phyloP scores from a whole-genome alignment of 75 land plant species.

The Pinus taeda region DNA sequence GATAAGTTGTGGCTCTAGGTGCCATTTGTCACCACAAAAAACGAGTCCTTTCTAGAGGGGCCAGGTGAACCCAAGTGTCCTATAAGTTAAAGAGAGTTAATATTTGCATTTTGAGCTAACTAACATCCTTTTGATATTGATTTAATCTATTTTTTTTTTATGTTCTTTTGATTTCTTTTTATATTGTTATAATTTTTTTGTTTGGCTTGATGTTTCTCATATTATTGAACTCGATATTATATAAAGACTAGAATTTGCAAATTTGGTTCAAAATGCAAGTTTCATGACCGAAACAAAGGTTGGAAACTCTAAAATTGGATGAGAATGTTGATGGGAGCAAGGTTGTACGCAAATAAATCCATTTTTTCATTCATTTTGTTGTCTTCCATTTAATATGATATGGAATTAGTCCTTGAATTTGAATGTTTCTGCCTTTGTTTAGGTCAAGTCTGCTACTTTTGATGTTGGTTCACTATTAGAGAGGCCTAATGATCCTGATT shows the following conservation, averaged over 20 bases:
- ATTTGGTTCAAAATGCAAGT: constrained; percentile 68
- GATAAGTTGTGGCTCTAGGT: constrained; percentile 32
- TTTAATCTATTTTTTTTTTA: not conserved
- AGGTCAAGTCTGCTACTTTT: constrained; percentile 17
- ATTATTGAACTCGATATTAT: constrained; percentile 38
- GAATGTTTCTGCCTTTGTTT: not conserved
- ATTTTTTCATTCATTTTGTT: not conserved
- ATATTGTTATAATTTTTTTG: not conserved
- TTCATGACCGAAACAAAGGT: constrained; percentile 61
- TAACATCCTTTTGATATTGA: not conserved
- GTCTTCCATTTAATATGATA: not conserved
- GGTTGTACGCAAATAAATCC: constrained; percentile 9
- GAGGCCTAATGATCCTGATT: constrained; percentile 60
- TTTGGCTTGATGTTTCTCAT: not conserved
- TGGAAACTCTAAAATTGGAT: constrained; percentile 1
- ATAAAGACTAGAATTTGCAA: constrained; percentile 77
- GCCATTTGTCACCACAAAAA: constrained; percentile 20
- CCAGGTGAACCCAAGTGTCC: constrained; percentile 92
- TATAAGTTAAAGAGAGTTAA: constrained; percentile 29
- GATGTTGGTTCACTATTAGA: constrained; percentile 38
- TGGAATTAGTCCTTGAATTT: not conserved
- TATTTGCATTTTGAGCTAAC: not conserved
- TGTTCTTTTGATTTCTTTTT: not conserved
- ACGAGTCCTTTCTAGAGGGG: constrained; percentile 62
- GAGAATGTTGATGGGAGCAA: not conserved